Evolutionary conservation across 805 yeast species (phyloP).

Genomic region (Candida andamanensis): DNA sequence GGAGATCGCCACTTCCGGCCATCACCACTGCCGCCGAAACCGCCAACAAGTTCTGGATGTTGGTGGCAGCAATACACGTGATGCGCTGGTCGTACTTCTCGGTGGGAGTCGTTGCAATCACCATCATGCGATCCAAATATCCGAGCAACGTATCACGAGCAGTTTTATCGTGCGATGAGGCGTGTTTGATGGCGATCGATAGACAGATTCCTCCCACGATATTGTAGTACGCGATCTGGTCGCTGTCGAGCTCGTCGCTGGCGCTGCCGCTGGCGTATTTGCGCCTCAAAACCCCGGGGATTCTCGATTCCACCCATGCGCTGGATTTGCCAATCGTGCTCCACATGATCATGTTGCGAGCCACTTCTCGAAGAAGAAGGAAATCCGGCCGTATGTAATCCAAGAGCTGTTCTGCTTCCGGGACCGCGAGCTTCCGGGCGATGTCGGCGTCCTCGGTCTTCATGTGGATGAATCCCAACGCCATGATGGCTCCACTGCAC

Average conservation of each 20-base stretch:
- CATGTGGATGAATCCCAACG: slow-evolving; percentile 68
- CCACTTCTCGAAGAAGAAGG: slow-evolving; percentile 58
- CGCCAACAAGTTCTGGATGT: slow-evolving; percentile 54
- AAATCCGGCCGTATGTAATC: slow-evolving; percentile 79
- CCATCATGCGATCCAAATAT: slow-evolving; percentile 49
- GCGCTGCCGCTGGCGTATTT: neutral
- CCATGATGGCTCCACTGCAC: slow-evolving; percentile 69
- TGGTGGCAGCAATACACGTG: slow-evolving; percentile 48
- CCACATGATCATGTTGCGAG: slow-evolving; percentile 71
- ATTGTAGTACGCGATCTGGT: slow-evolving; percentile 57
- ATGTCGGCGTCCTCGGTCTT: slow-evolving; percentile 56
- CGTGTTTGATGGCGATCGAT: slow-evolving; percentile 69
- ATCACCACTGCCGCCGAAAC: slow-evolving; percentile 67
- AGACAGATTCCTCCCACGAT: slow-evolving; percentile 70
- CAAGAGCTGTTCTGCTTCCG: slow-evolving; percentile 51
- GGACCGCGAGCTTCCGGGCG: slow-evolving; percentile 58
- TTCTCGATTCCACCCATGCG: slow-evolving; percentile 53
- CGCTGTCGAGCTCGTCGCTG: slow-evolving; percentile 42
- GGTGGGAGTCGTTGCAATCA: slow-evolving; percentile 37
- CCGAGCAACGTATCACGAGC: slow-evolving; percentile 54
- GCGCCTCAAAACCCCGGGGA: slow-evolving; percentile 40
- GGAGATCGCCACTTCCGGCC: slow-evolving; percentile 91
- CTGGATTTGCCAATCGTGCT: slow-evolving; percentile 43
- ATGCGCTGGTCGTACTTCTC: slow-evolving; percentile 54
- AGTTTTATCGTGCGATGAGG: slow-evolving; percentile 55